Base-by-base conservation (phyloP, 805 yeast genomes). In the Ogataea allantospora region DNA sequence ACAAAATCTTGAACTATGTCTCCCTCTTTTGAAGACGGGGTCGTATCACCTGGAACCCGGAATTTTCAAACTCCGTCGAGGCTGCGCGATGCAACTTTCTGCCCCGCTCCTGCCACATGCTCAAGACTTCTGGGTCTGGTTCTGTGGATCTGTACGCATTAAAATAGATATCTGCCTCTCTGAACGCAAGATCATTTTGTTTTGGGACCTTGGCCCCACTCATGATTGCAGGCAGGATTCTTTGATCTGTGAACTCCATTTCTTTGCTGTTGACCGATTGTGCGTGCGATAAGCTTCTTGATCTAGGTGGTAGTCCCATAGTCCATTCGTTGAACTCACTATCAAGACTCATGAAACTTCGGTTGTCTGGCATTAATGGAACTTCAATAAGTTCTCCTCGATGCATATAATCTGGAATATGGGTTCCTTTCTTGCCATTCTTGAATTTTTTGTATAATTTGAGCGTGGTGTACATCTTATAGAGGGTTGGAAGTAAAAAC, bases 131-230 rank as follows among this genome's bases (percentile, higher is more conserved):
- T 0, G 75, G 73, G 50, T 75, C 80, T 20, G 74, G 72, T 11
- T 60, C 60, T 7, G 51, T 34, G 14, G 61, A 61, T 38, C 70
- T 61, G 44, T 59, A 66, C 31, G 67, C 67, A 28, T 65, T 61
- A 49, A 63, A 72, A 41, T 76, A 75, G 21, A 67, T 47, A 53
- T 80, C 86, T 1, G 77, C 80, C 51, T 80, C 86, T 42, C 86
- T 62, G 2, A 73, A 71, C 0, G 80, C 71, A 55, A 78, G 78
- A 53, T 80, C 80, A 8, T 59, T 28, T 24, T 16, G 36, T 8
- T 15, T 29, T 27, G 33, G 30, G 15, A 8, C 68, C 30, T 38
- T 28, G 6, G 31, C 11, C 39, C 14, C 8, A 23, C 48, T 23
- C 9, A 43, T 38, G 6, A 44, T 21, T 6, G 54, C 47, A 9